phyloP scores from a whole-genome alignment of 768 basidiomycete genomes.

The Suillus discolor region DNA sequence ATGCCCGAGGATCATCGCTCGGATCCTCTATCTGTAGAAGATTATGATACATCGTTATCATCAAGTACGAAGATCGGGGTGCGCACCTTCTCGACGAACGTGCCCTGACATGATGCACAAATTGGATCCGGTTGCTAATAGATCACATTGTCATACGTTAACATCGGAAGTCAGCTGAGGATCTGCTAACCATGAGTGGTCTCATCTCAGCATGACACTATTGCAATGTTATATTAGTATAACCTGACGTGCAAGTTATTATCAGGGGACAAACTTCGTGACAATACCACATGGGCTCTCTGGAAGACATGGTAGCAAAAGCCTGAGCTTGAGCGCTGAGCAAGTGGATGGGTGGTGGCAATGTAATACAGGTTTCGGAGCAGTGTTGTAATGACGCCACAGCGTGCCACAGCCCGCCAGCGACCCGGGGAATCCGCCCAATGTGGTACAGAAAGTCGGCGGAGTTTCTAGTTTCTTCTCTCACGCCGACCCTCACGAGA shows the following conservation, averaged over 20 bases:
- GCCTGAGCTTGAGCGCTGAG: background rate
- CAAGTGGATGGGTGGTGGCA: conserved; percentile 11
- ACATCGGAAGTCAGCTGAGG: conserved; percentile 10
- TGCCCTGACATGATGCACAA: conserved; percentile 79
- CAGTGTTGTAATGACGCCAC: conserved; percentile 8
- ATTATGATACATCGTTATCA: conserved; percentile 9
- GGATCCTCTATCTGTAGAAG: conserved; percentile 68
- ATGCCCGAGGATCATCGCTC: conserved; percentile 73
- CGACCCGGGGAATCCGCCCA: background rate
- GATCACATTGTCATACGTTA: background rate
- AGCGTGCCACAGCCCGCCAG: background rate
- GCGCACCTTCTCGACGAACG: conserved; percentile 80
- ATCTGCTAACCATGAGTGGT: conserved; percentile 65
- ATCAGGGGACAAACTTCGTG: conserved; percentile 53
- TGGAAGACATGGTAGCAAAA: conserved; percentile 55
- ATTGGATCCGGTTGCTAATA: conserved; percentile 75
- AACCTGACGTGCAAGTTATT: background rate
- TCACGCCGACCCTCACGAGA: background rate
- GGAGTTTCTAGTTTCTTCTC: too few relatives aligned
- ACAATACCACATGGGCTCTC: conserved; percentile 80
- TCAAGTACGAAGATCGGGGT: background rate
- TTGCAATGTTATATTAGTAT: conserved; percentile 11
- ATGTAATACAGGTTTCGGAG: background rate
- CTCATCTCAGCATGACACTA: conserved; percentile 91
- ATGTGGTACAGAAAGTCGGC: background rate